These are phyloP conservation scores for Cupressus sempervirens DNA, from an alignment of 75 land plant genomes.

Conservation along the genomic window DNA sequence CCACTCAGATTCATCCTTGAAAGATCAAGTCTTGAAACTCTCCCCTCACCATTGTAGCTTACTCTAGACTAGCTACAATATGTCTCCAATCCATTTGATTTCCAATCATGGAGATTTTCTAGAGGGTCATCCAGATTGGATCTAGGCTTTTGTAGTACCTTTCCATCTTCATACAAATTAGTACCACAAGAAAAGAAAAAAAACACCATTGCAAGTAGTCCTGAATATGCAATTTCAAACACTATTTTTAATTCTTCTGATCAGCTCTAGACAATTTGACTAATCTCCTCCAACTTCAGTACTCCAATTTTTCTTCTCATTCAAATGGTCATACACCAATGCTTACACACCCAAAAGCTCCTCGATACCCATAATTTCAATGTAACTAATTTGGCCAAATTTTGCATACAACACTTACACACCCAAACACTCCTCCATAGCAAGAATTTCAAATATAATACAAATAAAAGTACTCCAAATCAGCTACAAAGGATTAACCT, in stretches of 20 bases:
- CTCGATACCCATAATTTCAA: not conserved
- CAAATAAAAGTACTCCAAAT: too few species aligned
- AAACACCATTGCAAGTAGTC: not conserved
- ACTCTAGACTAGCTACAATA: constrained; percentile 79
- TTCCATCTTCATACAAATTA: constrained; percentile 6
- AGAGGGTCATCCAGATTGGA: constrained; percentile 45
- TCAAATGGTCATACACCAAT: not conserved
- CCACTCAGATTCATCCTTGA: constrained; percentile 72
- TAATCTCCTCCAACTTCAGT: too few species aligned
- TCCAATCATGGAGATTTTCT: constrained; percentile 52
- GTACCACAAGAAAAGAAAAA: not conserved
- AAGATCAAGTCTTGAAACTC: constrained; percentile 52
- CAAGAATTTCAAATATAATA: too few species aligned
- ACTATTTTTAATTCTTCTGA: not conserved
- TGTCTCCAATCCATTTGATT: not conserved
- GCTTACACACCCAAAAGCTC: not conserved
- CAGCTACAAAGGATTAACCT: too few species aligned
- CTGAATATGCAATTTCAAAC: not conserved
- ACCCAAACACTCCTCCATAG: too few species aligned
- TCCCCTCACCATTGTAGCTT: constrained; percentile 34
- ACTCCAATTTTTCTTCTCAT: not conserved
- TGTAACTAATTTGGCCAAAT: not conserved
- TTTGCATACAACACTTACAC: too few species aligned
- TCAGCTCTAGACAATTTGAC: not conserved
- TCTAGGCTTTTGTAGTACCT: constrained; percentile 26